phyloP scores from a whole-genome alignment of 2,329 filamentous ascomycete species.

The Paramyrothecium sp. region DNA sequence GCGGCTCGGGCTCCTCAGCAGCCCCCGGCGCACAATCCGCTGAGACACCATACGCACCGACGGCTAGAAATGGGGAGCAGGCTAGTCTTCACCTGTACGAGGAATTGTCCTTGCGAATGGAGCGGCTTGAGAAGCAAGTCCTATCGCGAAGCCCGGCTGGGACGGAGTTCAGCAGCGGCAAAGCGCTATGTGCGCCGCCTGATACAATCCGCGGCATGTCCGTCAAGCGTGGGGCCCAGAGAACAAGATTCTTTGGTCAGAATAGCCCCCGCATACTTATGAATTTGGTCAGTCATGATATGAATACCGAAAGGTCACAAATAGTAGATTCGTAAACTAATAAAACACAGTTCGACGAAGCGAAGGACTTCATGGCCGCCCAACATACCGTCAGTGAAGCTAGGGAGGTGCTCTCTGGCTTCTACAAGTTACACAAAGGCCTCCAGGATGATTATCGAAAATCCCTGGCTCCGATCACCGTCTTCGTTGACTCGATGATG shows the following conservation, averaged over 20 bases:
- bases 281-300: slow-evolving; percentile 43
- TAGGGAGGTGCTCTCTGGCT: slow-evolving; percentile 40
- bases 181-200: slow-evolving; percentile 33
- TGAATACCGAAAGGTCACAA: too few relatives aligned
- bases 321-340: not conserved
- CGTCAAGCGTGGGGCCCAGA: slow-evolving; percentile 43
- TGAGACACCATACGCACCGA: slow-evolving; percentile 20
- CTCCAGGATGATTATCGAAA: slow-evolving; percentile 47
- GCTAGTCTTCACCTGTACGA: slow-evolving; percentile 37
- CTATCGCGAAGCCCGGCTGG: slow-evolving; percentile 38
- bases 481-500: slow-evolving; percentile 59
- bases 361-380: slow-evolving; percentile 48
- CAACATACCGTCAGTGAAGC: slow-evolving; percentile 37
- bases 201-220: slow-evolving; percentile 48
- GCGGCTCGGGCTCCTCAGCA: slow-evolving; percentile 21
- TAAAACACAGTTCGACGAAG: slow-evolving; percentile 47
- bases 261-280: slow-evolving; percentile 51
- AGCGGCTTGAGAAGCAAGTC: slow-evolving; percentile 52
- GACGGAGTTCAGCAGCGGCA: slow-evolving; percentile 31
- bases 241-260: slow-evolving; percentile 53
- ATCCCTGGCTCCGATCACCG: slow-evolving; percentile 48
- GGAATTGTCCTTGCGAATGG: slow-evolving; percentile 48
- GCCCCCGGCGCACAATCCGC: slow-evolving; percentile 15
- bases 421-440: slow-evolving; percentile 45
- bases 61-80: slow-evolving; percentile 28